Evolutionary conservation across 208 protist genomes (phyloP).

Genomic region (Trypanosoma rangeli): DNA sequence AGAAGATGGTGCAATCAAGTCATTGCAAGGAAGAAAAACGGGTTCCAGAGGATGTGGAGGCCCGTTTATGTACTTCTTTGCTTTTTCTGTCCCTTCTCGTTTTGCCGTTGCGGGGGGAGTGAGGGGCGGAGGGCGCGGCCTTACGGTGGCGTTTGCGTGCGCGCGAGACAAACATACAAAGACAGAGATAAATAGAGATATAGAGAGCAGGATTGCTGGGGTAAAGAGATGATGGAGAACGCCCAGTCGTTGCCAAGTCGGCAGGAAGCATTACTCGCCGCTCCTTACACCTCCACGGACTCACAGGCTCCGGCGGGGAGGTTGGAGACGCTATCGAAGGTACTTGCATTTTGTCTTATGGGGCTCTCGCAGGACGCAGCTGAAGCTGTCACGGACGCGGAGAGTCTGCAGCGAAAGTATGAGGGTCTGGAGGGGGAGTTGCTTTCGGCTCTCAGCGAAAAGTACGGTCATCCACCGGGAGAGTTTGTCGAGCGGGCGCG

Average conservation of each 20-base stretch:
- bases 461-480: slow-evolving; percentile 19
- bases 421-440: slow-evolving; percentile 8
- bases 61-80: background rate
- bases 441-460: slow-evolving; percentile 2
- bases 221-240: background rate
- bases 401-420: slow-evolving; percentile 15
- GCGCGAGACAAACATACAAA: too few relatives aligned
- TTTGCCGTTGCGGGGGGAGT: background rate
- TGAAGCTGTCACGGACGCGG: background rate
- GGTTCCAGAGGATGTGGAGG: background rate
- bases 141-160: background rate
- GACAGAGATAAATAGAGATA: background rate
- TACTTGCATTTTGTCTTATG: slow-evolving; percentile 13
- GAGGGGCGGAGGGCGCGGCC: background rate
- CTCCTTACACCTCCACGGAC: background rate
- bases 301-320: background rate
- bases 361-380: background rate
- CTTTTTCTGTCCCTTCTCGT: background rate
- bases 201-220: background rate
- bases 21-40: background rate
- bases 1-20: background rate
- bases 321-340: background rate
- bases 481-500: background rate
- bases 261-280: background rate
- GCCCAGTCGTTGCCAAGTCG: background rate